Evolutionary conservation across 768 basidiomycete genomes (phyloP).

Genomic region (Botryobasidium botryosum): DNA sequence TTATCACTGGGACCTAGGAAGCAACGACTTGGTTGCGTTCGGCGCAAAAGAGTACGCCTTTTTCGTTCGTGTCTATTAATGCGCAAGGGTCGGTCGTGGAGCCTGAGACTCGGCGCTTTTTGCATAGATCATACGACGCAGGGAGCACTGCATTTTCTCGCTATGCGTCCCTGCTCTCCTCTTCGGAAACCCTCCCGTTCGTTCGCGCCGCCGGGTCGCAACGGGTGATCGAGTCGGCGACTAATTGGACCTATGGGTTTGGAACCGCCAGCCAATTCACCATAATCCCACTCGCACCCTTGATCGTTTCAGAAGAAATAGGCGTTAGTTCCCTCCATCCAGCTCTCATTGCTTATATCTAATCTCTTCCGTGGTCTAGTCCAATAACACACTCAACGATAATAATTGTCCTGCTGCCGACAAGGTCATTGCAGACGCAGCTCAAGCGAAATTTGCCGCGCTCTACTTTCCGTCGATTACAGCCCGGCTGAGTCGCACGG

Average conservation of each 20-base stretch:
- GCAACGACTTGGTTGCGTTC: neutral
- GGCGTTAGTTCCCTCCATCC: neutral
- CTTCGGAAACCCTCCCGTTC: neutral
- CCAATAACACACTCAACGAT: slow-evolving; percentile 1
- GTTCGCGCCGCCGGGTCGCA: neutral
- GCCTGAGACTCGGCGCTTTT: neutral
- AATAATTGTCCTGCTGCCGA: neutral
- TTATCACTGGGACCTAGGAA: neutral
- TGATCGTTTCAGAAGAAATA: neutral
- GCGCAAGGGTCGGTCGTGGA: no score
- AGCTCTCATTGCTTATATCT: neutral
- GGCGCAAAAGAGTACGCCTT: neutral
- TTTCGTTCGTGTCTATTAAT: no score
- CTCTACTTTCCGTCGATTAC: neutral
- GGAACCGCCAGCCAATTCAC: neutral
- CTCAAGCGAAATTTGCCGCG: neutral
- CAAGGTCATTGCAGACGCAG: neutral
- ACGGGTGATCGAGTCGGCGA: neutral
- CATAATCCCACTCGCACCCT: neutral
- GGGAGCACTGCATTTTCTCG: neutral
- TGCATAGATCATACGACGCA: neutral
- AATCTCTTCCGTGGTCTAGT: neutral
- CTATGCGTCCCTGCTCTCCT: neutral
- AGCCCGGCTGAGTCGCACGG: neutral
- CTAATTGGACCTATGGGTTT: neutral